Conservation (phyloP, 768 basidiomycete genomes). For the Coprinopsis strossmayeri region DNA sequence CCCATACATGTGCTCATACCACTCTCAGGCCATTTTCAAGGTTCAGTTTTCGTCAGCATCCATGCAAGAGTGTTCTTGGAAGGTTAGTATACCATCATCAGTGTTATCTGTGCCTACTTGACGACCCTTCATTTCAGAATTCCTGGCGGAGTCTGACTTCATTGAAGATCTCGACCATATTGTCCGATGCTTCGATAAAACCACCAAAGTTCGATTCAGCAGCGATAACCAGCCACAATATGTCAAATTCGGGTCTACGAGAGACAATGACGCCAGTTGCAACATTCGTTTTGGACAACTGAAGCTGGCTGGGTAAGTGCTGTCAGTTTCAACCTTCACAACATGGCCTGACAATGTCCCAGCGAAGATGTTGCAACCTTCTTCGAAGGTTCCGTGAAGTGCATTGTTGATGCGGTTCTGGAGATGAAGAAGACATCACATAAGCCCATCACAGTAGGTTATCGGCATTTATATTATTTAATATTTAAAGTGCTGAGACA, state of each 20-base stretch:
- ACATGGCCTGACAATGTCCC: not conserved
- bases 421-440: slow-evolving; percentile 16
- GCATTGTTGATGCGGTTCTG: slow-evolving; percentile 15
- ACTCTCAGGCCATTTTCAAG: slow-evolving; percentile 37
- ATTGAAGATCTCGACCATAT: slow-evolving; percentile 38
- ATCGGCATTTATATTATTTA: not conserved
- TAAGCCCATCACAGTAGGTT: slow-evolving; percentile 23
- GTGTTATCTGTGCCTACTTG: not conserved
- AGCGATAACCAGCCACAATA: slow-evolving; percentile 34
- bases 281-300: slow-evolving; percentile 44
- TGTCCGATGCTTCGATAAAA: slow-evolving; percentile 36
- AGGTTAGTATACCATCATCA: slow-evolving; percentile 19
- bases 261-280: slow-evolving; percentile 32
- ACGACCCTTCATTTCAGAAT: slow-evolving; percentile 18
- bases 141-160: slow-evolving; percentile 35
- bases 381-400: slow-evolving; percentile 19
- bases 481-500: not conserved
- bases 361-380: slow-evolving; percentile 15
- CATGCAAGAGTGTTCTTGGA: slow-evolving; percentile 31
- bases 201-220: slow-evolving; percentile 40
- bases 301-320: slow-evolving; percentile 29
- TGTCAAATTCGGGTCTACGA: slow-evolving; percentile 40
- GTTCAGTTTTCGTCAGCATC: slow-evolving; percentile 46
- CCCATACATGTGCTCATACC: not conserved
- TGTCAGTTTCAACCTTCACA: not conserved